These are phyloP conservation scores for Amphicarpaea edgeworthii DNA, from an alignment of 306 rosid genomes.

Conservation along the genomic window DNA sequence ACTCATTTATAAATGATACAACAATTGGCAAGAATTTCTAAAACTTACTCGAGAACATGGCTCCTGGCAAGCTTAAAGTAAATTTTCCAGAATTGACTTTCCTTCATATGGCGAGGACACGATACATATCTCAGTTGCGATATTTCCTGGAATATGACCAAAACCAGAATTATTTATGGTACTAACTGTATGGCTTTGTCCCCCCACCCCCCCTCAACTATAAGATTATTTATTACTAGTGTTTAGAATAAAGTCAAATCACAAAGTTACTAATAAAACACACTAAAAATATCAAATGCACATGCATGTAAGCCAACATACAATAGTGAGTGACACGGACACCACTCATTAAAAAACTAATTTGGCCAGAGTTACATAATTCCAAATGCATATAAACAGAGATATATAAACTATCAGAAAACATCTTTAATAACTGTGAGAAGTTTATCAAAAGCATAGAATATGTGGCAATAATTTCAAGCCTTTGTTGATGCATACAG, in stretches of 20 bases:
- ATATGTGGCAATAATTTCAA: constrained; percentile 2
- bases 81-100: constrained; percentile 82
- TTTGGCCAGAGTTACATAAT: background rate
- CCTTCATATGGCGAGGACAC: constrained; percentile 94
- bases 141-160: constrained; percentile 67
- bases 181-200: no score
- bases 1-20: constrained; percentile 16
- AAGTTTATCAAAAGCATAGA: constrained; percentile 18
- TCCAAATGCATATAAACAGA: background rate
- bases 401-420: constrained; percentile 17
- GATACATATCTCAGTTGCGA: constrained; percentile 78
- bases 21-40: constrained; percentile 19
- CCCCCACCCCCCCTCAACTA: background rate
- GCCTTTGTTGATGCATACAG: background rate
- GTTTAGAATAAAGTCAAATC: constrained; percentile 13
- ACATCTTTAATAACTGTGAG: background rate
- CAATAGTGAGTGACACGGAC: background rate
- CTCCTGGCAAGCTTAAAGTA: constrained; percentile 81
- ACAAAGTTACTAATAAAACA: background rate
- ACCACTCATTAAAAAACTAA: background rate
- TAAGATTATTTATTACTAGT: constrained; percentile 26
- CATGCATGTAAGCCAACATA: background rate
- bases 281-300: background rate
- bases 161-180: constrained; percentile 19
- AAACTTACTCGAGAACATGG: constrained; percentile 77